Evolutionary conservation across 2,329 filamentous ascomycete genomes (phyloP).

Genomic region (Claviceps pusilla): DNA sequence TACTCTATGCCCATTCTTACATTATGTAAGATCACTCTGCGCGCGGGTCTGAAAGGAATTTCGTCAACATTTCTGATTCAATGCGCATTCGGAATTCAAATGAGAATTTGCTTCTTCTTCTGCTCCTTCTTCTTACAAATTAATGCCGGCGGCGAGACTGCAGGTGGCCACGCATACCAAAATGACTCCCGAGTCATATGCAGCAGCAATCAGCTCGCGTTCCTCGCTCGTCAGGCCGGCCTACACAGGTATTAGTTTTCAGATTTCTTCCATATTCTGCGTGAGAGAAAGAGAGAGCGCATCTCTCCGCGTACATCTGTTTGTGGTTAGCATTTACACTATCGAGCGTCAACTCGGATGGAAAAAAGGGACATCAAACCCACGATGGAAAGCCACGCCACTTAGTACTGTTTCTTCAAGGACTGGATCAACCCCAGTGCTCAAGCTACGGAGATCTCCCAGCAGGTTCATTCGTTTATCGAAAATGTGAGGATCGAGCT

Average conservation of each 20-base stretch:
- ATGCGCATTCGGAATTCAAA: too few relatives aligned
- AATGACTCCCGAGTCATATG: conserved; percentile 53
- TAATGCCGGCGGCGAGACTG: conserved; percentile 71
- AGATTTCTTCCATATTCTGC: conserved; percentile 1
- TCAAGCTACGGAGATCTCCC: conserved; percentile 49
- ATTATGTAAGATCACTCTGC: conserved; percentile 60
- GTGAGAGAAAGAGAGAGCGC: not conserved
- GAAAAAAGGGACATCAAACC: conserved; percentile 13
- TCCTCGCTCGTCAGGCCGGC: conserved; percentile 62
- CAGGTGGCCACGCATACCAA: conserved; percentile 64
- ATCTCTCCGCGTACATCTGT: conserved; percentile 20
- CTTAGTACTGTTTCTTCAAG: conserved; percentile 48
- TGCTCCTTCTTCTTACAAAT: conserved; percentile 30
- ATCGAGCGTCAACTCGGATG: not conserved
- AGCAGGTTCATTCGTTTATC: conserved; percentile 50
- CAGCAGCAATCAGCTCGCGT: conserved; percentile 53
- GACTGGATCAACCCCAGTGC: conserved; percentile 48
- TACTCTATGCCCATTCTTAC: conserved; percentile 63
- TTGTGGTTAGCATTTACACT: not conserved
- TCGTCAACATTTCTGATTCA: conserved; percentile 5
- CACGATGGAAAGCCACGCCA: conserved; percentile 63
- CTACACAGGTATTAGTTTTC: conserved; percentile 18
- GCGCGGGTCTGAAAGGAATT: conserved; percentile 31
- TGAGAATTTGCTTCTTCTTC: not conserved
- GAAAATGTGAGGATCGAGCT: conserved; percentile 31